Conservation (phyloP, 208 protist genomes). For the Trypanosoma cruzi region DNA sequence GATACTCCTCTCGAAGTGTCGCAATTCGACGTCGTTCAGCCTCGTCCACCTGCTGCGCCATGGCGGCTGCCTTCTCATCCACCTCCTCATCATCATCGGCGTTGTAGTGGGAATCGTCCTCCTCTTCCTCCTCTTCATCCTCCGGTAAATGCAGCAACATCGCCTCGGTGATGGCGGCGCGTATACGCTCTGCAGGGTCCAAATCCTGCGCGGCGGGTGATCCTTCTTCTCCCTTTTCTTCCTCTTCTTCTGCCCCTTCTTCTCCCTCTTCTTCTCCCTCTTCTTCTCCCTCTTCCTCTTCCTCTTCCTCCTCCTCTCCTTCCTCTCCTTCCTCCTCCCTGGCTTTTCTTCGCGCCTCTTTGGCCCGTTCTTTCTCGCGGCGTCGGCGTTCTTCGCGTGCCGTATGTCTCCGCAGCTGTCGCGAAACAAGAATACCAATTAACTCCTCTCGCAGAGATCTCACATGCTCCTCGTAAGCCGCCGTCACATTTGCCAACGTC, state of each 20-base stretch:
- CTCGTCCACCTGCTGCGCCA: conserved; percentile 35
- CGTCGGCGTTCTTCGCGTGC: conserved; percentile 31
- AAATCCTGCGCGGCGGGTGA: conserved; percentile 21
- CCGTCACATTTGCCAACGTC: conserved; percentile 41
- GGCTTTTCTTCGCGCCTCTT: not conserved
- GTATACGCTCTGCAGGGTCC: not conserved
- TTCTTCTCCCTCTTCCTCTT: conserved; percentile 17
- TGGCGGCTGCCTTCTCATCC: conserved; percentile 43
- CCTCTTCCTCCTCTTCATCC: conserved; percentile 40
- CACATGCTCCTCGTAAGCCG: conserved; percentile 53
- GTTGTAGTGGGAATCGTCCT: conserved; percentile 27
- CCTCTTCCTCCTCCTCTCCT: conserved; percentile 21
- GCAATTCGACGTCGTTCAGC: conserved; percentile 60
- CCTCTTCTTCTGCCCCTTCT: conserved; percentile 5
- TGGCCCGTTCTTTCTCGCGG: conserved; percentile 22
- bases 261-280: conserved; percentile 14
- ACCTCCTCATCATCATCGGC: conserved; percentile 48
- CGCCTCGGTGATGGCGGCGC: conserved; percentile 5
- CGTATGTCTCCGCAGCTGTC: conserved; percentile 46
- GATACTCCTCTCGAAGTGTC: conserved; percentile 64
- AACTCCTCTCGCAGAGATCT: conserved; percentile 50
- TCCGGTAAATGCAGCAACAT: conserved; percentile 6
- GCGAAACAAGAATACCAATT: conserved; percentile 52
- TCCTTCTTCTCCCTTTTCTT: conserved; percentile 29
- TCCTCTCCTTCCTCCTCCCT: conserved; percentile 27